Base-by-base conservation (phyloP, 495 filamentous ascomycete genomes). In the Penicillium ochrochloron region DNA sequence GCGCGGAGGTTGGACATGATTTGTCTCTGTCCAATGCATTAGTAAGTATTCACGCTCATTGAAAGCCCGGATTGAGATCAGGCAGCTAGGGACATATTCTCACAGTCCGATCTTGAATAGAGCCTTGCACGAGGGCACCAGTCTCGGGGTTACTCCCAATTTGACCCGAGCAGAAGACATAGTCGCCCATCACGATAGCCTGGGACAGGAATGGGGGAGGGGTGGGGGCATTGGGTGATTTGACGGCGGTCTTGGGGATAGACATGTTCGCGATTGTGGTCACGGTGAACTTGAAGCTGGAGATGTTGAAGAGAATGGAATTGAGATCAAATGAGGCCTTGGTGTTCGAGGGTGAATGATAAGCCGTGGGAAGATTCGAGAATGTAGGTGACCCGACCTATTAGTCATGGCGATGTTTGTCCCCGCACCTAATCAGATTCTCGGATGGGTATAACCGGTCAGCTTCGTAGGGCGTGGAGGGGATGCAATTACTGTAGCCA, bases 1-100 rank as follows among this genome's bases (percentile, higher is more conserved):
- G 87, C 84, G 9, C 78, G 75, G n/a, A 92, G 80, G 70, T 91
- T 92, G 56, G 78, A 76, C 63, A 90, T 75, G 42, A 80, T 79
- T 79, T 83, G 83, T 66, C 65, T 69, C 76, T 79, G n/a, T n/a
- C 37, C 11, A 4, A 9, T 25, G 70, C 35, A 44, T 58, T 37
- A 58, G 39, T n/a, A 17, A 11, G 1, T 9, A 19, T 44, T 2
- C 6, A n/a, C 6, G 35, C 1, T 12, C 35, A 37, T 37, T 19
- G 42, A 10, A 7, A 7, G 15, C 1, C 21, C 2, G 42, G 9
- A 19, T 19, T 48, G 21, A 7, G 12, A 23, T 52, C 1, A 52
- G 48, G 23, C 10, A 29, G 48, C 25, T 5, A 2, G 48, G 48
- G 15, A 25, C 2, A 31, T 14, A 31, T 56, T 56, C 77, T 61